Evolutionary conservation across 2,329 filamentous ascomycete genomes (phyloP).

Genomic region (Xylaria sp.): DNA sequence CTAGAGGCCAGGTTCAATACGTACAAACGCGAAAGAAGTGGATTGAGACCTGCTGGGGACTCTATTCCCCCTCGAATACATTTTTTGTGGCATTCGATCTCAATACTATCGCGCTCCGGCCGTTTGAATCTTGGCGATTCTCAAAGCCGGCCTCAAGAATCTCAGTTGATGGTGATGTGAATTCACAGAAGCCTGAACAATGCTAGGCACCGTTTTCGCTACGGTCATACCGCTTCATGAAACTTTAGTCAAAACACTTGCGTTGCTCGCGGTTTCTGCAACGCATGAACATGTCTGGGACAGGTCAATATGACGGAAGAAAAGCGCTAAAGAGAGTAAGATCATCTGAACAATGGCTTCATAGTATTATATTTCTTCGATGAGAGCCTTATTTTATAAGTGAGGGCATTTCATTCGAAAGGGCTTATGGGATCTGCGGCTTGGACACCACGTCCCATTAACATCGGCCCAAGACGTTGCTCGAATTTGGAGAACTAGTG

Average conservation of each 20-base stretch:
- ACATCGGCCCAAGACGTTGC: constrained; percentile 38
- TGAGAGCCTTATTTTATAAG: not conserved
- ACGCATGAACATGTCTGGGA: not conserved
- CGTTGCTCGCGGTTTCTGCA: not conserved
- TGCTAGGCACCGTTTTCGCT: not conserved
- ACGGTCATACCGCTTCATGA: not conserved
- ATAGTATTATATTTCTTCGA: not conserved
- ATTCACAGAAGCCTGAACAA: not conserved
- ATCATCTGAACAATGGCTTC: not conserved
- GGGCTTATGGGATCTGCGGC: constrained; percentile 49
- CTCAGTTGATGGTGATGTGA: not conserved
- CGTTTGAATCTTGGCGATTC: not conserved
- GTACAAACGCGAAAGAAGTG: not conserved
- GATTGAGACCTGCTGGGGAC: too few relatives aligned
- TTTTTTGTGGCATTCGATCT: not conserved
- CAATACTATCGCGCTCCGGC: not conserved
- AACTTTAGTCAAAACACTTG: too few relatives aligned
- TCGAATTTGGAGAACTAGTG: constrained; percentile 42
- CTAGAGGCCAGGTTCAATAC: too few relatives aligned
- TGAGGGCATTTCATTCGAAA: constrained; percentile 50
- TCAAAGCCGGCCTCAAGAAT: not conserved
- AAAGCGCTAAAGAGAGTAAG: not conserved
- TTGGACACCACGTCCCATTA: constrained; percentile 38
- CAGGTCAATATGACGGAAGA: not conserved
- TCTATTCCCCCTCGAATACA: too few relatives aligned